Evolutionary conservation across 2,329 filamentous ascomycete species (phyloP), one percentile per base, ranked within the genome.

Genomic region (Cytospora piceicola): DNA sequence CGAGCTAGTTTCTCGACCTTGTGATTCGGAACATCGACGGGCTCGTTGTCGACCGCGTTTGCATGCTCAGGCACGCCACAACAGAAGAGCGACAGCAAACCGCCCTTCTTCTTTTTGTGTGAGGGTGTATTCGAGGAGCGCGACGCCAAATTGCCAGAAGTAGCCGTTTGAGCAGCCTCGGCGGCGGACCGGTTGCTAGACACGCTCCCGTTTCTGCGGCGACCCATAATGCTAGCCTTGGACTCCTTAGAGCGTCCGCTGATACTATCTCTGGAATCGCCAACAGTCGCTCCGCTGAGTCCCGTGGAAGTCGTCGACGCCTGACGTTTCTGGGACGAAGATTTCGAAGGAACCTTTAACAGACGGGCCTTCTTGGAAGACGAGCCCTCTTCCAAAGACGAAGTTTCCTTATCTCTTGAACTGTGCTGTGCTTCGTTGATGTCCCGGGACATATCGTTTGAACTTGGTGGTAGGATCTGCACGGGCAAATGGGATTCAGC

Each of bases 171-270:
- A 69, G 83, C 82, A 70, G 81, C 84, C 73, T 81, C 83, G 71
- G 80, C 80, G 72, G 81, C 82, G 69, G 84, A 85, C 73, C 83
- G 82, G 77, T 87, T 88, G 78, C 88, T 91, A 71, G 86, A 87
- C 68, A 86, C 83, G 77, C 88, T 92, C 71, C 87, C 86, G 78
- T 90, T 90, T 73, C 87, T 82, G 72, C 85, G 83, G 70, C 84
- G 81, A 68, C 83, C 87, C 63, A 87, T 78, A 72, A 89, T 86
- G 77, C 88, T 91, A 70, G 82, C 80, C 78, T 84, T 88, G 67
- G 86, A 89, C 71, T 86, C 87, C 76, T 87, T 90, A 58, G 89
- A 91, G 70, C 83, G 82, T 66, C 84, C 83, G 70, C 85, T 84
- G 71, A 88, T 86, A 74, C 86, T 90, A 72, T 87, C 87, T 75